These are phyloP conservation scores for Podospora fimiseda DNA, from an alignment of 495 filamentous ascomycete genomes.

Conservation along the genomic window DNA sequence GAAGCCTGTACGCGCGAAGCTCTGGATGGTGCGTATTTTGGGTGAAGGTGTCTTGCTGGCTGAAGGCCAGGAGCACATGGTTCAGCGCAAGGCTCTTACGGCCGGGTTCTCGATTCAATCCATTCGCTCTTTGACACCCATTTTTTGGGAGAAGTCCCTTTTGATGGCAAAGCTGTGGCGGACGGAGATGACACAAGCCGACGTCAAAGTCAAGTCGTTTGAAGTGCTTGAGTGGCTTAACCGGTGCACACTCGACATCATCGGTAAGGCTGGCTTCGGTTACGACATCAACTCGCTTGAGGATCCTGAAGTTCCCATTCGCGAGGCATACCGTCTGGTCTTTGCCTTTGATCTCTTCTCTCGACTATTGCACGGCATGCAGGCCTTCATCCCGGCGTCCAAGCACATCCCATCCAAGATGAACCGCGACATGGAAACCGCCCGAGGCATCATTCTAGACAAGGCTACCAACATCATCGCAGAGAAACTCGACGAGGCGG, in stretches of 20 bases:
- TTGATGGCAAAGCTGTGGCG: slow-evolving; percentile 37
- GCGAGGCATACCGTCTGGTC: slow-evolving; percentile 39
- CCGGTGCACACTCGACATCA: slow-evolving; percentile 47
- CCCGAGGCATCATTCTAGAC: slow-evolving; percentile 33
- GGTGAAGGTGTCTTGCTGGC: slow-evolving; percentile 44
- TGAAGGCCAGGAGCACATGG: slow-evolving; percentile 37
- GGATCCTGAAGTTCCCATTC: slow-evolving; percentile 35
- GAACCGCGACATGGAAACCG: slow-evolving; percentile 39
- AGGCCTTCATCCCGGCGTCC: slow-evolving; percentile 37
- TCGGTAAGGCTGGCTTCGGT: slow-evolving; percentile 45
- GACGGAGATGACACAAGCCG: slow-evolving; percentile 28
- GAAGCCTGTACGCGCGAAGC: slow-evolving; percentile 43
- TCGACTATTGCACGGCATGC: slow-evolving; percentile 37
- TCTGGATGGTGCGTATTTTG: slow-evolving; percentile 45
- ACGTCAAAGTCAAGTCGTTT: slow-evolving; percentile 24
- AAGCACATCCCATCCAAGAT: slow-evolving; percentile 40
- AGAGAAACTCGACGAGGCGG: slow-evolving; percentile 11
- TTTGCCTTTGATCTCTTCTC: slow-evolving; percentile 39
- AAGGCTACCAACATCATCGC: slow-evolving; percentile 19
- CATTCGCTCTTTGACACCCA: slow-evolving; percentile 39
- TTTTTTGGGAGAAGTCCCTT: slow-evolving; percentile 47
- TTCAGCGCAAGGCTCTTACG: slow-evolving; percentile 42
- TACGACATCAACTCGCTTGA: slow-evolving; percentile 39
- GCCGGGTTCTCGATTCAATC: slow-evolving; percentile 42
- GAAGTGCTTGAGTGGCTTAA: slow-evolving; percentile 45